Percentiles rank a stretch among this genome's conserved stretches.
phyloP scores from a whole-genome alignment of 2,329 filamentous ascomycete species.

The Dactylellina leptospora region DNA sequence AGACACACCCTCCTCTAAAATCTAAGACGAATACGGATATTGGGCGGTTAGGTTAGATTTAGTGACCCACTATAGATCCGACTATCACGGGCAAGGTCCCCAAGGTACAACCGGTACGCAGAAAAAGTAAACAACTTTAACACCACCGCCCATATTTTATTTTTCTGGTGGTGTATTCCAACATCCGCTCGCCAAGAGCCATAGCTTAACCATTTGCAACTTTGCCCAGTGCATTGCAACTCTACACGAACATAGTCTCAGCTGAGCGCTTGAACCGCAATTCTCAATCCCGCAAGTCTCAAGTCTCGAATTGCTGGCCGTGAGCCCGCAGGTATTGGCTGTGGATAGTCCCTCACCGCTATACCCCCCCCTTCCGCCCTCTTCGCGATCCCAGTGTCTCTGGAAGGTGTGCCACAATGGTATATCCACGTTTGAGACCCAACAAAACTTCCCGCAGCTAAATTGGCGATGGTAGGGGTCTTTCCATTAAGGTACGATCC shows the following conservation, averaged over 20 bases:
- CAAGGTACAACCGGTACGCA: neutral
- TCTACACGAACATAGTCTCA: slow-evolving; percentile 51
- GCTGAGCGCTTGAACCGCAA: slow-evolving; percentile 44
- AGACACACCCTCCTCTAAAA: slow-evolving; percentile 2
- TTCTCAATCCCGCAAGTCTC: slow-evolving; percentile 1
- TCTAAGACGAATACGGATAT: slow-evolving; percentile 39
- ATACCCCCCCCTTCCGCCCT: slow-evolving; percentile 13
- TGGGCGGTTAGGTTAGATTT: slow-evolving; percentile 33
- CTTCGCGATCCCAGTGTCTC: neutral
- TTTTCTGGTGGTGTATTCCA: slow-evolving; percentile 26
- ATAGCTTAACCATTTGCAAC: slow-evolving; percentile 46
- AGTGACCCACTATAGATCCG: slow-evolving; percentile 19
- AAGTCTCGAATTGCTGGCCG: neutral
- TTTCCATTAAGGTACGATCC: slow-evolving; percentile 1
- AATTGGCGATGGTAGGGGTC: slow-evolving; percentile 33
- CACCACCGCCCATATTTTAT: no score
- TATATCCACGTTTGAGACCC: slow-evolving; percentile 36
- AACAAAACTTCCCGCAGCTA: slow-evolving; percentile 44
- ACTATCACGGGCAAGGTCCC: slow-evolving; percentile 7
- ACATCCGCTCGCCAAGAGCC: slow-evolving; percentile 43
- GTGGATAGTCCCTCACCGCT: slow-evolving; percentile 21
- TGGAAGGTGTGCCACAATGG: slow-evolving; percentile 3
- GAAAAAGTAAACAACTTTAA: neutral
- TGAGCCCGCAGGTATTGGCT: slow-evolving; percentile 24
- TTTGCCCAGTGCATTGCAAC: slow-evolving; percentile 47